Percentiles rank a stretch among this genome's conserved stretches.
These are phyloP conservation scores for Amphichorda felina DNA, from an alignment of 2,329 filamentous ascomycete species.

Conservation along the genomic window DNA sequence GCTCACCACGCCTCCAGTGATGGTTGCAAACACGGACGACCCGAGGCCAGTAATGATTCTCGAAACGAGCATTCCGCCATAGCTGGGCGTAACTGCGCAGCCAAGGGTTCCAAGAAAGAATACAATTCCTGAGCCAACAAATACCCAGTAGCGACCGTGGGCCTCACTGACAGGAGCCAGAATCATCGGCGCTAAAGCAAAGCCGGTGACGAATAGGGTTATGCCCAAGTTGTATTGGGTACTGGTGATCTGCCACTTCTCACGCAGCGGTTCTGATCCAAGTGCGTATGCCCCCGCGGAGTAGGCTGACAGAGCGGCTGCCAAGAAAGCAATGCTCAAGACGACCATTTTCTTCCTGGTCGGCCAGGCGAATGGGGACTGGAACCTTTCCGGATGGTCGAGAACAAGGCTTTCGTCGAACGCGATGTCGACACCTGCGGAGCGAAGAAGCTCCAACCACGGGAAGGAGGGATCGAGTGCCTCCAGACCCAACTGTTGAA, in stretches of 20 bases:
- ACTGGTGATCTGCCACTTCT: slow-evolving; percentile 43
- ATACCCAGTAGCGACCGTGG: slow-evolving; percentile 24
- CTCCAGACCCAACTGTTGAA: slow-evolving; percentile 1
- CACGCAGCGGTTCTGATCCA: slow-evolving; percentile 38
- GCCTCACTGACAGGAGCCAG: slow-evolving; percentile 57
- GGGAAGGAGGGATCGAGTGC: slow-evolving; percentile 1
- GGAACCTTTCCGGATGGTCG: neutral
- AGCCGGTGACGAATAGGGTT: slow-evolving; percentile 52
- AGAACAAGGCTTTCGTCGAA: neutral
- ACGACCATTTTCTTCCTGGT: slow-evolving; percentile 6
- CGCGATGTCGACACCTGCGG: neutral
- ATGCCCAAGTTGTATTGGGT: slow-evolving; percentile 48
- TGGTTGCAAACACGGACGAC: slow-evolving; percentile 30
- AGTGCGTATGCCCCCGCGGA: slow-evolving; percentile 52
- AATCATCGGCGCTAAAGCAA: slow-evolving; percentile 55
- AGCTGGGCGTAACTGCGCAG: slow-evolving; percentile 46
- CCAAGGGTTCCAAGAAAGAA: slow-evolving; percentile 31
- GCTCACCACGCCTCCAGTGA: slow-evolving; percentile 54
- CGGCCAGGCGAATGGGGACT: slow-evolving; percentile 2
- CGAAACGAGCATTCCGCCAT: slow-evolving; percentile 48
- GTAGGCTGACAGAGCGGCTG: slow-evolving; percentile 52
- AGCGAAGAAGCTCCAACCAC: neutral
- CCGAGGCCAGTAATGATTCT: slow-evolving; percentile 52
- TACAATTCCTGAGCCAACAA: slow-evolving; percentile 15
- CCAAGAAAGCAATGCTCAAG: slow-evolving; percentile 12